Percentiles rank a stretch among this genome's conserved stretches.
These are phyloP conservation scores for Piper longum DNA, from an alignment of 164 flowering plant species.

Conservation along the genomic window DNA sequence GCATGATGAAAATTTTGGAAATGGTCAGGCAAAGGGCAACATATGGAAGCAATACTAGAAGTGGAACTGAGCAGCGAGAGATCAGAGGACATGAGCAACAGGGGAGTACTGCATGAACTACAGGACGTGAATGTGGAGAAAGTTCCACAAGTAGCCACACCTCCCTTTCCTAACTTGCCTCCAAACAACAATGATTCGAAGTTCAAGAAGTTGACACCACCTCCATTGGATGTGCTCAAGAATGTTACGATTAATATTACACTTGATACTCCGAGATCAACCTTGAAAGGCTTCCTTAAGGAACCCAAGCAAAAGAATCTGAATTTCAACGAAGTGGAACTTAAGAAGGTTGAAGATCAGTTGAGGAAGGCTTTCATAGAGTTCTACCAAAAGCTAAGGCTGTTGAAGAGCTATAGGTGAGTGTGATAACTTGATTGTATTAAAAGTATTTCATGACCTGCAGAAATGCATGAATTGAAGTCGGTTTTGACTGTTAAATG, in stretches of 20 bases:
- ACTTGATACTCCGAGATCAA: constrained; percentile 46
- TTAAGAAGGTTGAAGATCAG: constrained; percentile 41
- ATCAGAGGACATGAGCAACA: constrained; percentile 4
- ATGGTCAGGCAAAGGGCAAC: constrained; percentile 13
- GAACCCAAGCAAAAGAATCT: constrained; percentile 15
- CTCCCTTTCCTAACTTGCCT: no score
- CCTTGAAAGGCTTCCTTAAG: constrained; percentile 27
- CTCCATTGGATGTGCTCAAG: constrained; percentile 35
- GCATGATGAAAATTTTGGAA: no score
- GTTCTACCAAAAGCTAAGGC: constrained; percentile 49
- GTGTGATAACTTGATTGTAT: no score
- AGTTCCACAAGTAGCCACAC: not conserved
- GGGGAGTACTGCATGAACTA: not conserved
- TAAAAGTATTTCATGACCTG: no score
- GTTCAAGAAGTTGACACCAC: constrained; percentile 12
- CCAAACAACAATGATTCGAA: not conserved
- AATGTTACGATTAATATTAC: constrained; percentile 41
- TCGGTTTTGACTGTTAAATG: no score
- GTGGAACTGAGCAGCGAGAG: constrained; percentile 29
- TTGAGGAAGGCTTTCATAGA: constrained; percentile 39
- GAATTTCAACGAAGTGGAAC: constrained; percentile 33
- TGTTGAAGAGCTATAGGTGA: constrained; percentile 61
- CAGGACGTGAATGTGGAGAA: not conserved
- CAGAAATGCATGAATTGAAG: not conserved
- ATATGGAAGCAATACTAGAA: constrained; percentile 47